Evolutionary conservation across 2,329 filamentous ascomycete species (phyloP).

Genomic region (Apiospora hydei): DNA sequence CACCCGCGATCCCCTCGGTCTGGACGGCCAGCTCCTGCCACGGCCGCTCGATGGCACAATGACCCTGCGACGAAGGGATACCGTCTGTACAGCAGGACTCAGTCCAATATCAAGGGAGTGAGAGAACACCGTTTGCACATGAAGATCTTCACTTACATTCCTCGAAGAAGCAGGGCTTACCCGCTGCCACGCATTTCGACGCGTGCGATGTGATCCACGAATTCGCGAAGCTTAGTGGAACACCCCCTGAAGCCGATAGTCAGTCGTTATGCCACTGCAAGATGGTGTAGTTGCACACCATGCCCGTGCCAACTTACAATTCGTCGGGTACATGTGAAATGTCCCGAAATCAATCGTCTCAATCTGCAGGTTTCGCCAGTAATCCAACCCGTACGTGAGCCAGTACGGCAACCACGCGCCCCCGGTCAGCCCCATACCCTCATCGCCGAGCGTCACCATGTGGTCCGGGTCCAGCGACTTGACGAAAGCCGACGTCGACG

Average conservation of each 20-base stretch:
- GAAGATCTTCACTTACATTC: slow-evolving; percentile 44
- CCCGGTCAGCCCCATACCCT: slow-evolving; percentile 55
- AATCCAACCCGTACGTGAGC: slow-evolving; percentile 56
- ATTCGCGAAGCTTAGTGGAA: slow-evolving; percentile 41
- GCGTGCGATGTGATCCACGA: slow-evolving; percentile 47
- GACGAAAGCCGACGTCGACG: slow-evolving; percentile 64
- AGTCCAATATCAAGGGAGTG: neutral
- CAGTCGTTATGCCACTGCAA: neutral
- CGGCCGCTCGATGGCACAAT: slow-evolving; percentile 38
- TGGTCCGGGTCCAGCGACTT: slow-evolving; percentile 68
- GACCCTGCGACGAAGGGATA: slow-evolving; percentile 28
- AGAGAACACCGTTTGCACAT: no score
- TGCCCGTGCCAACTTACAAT: neutral
- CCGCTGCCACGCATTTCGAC: slow-evolving; percentile 46
- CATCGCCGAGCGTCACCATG: slow-evolving; percentile 70
- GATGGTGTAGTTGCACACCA: neutral
- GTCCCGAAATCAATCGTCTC: slow-evolving; percentile 59
- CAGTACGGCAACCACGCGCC: slow-evolving; percentile 57
- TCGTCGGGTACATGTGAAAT: slow-evolving; percentile 53
- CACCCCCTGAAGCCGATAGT: neutral
- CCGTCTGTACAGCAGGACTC: neutral
- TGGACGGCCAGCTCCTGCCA: slow-evolving; percentile 40
- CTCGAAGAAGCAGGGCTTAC: slow-evolving; percentile 49
- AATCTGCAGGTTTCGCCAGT: slow-evolving; percentile 57
- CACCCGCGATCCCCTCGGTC: slow-evolving; percentile 36